Percentiles rank a stretch among this genome's conserved stretches.
Evolutionary conservation across 371 early-diverging fungal species (phyloP).

Genomic region (Rhizopus delemar): DNA sequence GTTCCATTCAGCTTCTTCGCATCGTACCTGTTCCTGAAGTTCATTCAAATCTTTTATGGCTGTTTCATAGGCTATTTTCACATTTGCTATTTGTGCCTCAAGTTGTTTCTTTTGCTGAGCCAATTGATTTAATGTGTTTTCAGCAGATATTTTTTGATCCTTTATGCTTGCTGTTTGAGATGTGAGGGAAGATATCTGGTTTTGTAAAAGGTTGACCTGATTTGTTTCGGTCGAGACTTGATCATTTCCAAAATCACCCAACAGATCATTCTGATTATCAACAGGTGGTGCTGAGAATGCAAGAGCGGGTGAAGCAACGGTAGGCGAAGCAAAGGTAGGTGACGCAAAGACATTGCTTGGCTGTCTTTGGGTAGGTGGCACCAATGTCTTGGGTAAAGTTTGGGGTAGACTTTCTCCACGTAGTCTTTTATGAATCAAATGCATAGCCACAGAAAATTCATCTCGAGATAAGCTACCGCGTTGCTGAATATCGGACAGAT

Average conservation of each 20-base stretch:
- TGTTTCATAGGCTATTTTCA: conserved; percentile 35
- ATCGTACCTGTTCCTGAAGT: conserved; percentile 33
- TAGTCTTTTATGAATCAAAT: conserved; percentile 79
- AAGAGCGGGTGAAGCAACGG: conserved; percentile 5
- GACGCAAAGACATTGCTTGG: conserved; percentile 9
- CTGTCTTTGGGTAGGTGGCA: conserved; percentile 24
- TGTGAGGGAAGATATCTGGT: conserved; percentile 35
- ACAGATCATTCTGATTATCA: conserved; percentile 27
- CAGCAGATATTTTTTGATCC: conserved; percentile 28
- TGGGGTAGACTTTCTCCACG: conserved; percentile 83
- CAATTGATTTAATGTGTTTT: conserved; percentile 34
- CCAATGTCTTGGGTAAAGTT: conserved; percentile 40
- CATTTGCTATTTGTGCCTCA: conserved; percentile 32
- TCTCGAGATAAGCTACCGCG: conserved; percentile 80
- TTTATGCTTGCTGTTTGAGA: conserved; percentile 21
- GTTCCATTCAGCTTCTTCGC: conserved; percentile 41
- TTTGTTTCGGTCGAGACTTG: conserved; percentile 45
- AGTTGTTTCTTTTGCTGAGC: conserved; percentile 37
- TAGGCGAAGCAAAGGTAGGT: conserved; percentile 12
- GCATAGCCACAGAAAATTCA: conserved; percentile 94
- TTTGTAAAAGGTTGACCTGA: conserved; percentile 43
- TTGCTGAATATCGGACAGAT: conserved; percentile 76
- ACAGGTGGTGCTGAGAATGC: conserved; percentile 8
- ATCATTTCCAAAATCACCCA: conserved; percentile 49
- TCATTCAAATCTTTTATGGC: conserved; percentile 36